These are phyloP conservation scores for Mortierella sp. DNA, from an alignment of 371 early-diverging fungal species.

Conservation along the genomic window DNA sequence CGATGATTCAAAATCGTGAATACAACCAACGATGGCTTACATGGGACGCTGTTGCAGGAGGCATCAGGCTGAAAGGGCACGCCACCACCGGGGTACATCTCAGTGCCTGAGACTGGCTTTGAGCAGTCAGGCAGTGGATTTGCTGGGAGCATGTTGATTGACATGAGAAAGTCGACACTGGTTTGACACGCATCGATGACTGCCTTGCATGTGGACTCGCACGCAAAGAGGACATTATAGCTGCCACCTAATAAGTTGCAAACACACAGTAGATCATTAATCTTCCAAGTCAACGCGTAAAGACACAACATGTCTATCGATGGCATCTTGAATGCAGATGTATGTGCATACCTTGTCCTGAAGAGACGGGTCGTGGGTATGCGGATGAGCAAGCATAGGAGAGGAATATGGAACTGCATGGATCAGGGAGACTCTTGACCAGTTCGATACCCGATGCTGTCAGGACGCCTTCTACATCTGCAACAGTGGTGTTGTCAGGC, in stretches of 20 bases:
- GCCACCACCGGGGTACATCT: constrained; percentile 33
- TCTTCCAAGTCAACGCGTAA: background rate
- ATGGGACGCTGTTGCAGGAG: constrained; percentile 55
- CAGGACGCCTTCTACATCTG: constrained; percentile 13
- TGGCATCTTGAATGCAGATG: background rate
- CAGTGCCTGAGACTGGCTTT: constrained; percentile 45
- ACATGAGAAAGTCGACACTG: constrained; percentile 52
- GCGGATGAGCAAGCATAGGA: constrained; percentile 27
- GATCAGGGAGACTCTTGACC: constrained; percentile 17
- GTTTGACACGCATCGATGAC: constrained; percentile 52
- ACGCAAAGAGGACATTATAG: constrained; percentile 57
- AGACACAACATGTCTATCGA: too few relatives aligned
- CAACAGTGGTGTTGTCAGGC: constrained; percentile 22
- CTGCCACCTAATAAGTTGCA: background rate
- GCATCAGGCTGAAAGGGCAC: constrained; percentile 45
- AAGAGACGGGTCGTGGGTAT: constrained; percentile 27
- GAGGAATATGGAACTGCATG: constrained; percentile 30
- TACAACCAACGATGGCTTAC: background rate
- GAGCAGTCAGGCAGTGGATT: constrained; percentile 62
- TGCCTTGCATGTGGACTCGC: constrained; percentile 63
- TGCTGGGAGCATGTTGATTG: constrained; percentile 13
- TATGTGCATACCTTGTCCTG: constrained; percentile 12
- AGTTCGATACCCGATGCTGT: background rate
- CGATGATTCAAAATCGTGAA: background rate
- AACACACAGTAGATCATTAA: background rate